Conservation (phyloP, 345 rosid genomes). For the Dimocarpus longan region DNA sequence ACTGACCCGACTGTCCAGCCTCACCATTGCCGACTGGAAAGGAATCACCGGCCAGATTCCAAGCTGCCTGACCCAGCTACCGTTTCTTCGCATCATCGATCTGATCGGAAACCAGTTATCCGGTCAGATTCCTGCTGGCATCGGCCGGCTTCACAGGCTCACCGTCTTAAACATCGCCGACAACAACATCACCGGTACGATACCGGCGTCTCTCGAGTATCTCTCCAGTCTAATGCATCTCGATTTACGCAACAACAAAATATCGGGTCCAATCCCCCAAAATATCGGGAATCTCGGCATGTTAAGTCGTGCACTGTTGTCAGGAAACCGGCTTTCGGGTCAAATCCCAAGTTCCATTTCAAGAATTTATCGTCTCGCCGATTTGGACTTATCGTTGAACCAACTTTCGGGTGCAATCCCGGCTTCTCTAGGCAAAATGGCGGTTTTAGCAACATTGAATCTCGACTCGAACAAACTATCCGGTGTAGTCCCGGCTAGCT, state of each 20-base stretch:
- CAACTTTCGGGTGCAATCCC: constrained; percentile 64
- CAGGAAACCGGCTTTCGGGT: constrained; percentile 63
- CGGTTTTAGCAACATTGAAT: constrained; percentile 77
- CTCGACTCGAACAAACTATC: constrained; percentile 69
- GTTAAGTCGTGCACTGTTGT: constrained; percentile 76
- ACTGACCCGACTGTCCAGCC: constrained; percentile 61
- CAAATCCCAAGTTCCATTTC: constrained; percentile 61
- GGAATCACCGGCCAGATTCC: constrained; percentile 87
- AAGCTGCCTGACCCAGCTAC: constrained; percentile 52
- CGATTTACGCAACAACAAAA: constrained; percentile 67
- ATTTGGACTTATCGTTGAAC: constrained; percentile 77
- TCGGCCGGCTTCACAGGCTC: constrained; percentile 61
- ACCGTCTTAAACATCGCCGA: constrained; percentile 83
- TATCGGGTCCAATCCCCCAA: constrained; percentile 60
- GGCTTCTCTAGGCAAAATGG: constrained; percentile 68
- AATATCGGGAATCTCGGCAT: constrained; percentile 60
- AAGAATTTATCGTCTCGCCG: constrained; percentile 75
- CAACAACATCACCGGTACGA: constrained; percentile 65
- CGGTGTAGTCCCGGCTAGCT: constrained; percentile 55
- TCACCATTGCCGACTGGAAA: constrained; percentile 89
- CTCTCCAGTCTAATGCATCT: constrained; percentile 80
- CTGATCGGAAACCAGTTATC: constrained; percentile 72
- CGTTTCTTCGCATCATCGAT: constrained; percentile 74
- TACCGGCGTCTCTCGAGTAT: constrained; percentile 60
- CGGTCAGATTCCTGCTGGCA: constrained; percentile 58